Evolutionary conservation across 164 flowering plant genomes (phyloP), one percentile per base, ranked within the genome.

Genomic region (Sextonia rubra): DNA sequence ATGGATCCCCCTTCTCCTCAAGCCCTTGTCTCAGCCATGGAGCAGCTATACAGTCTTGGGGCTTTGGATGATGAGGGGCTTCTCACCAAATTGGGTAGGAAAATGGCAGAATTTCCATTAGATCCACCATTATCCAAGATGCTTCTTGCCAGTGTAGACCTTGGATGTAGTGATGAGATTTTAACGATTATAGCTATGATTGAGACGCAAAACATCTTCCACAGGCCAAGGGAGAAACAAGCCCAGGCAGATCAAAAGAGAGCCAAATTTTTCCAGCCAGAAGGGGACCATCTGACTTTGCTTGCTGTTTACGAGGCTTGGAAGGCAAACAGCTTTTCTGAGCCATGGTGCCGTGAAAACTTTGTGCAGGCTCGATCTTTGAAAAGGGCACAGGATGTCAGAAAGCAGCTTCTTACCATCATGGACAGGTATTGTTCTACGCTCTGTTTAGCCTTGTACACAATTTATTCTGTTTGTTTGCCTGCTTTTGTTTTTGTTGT

Each of bases 1-100:
- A 91, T 93, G 97, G 98, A 93, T 72, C 91, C 97, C 7, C 98
- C 98, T 71, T 74, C 96, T 7, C 93, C 98, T 47, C 97, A 93
- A 76, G 98, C 98, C n/a, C 90, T 93, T 60, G 87, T 91, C 69
- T 90, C 97, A 81, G 97, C 98, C 66, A 89, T 93, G 94, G 94
- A 88, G 58, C 96, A 91, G 77, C 86, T 93, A 20, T 91, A 86
- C 77, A 90, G 93, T 86, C 79, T 94, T 12, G 98, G 98, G 55
- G 98, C 97, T 67, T 74, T 94, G 65, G 97, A 91, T 81, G 98
- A 92, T 64, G 98, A 94, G 71, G 97, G 98, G 30, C 91, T 91
- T 70, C 79, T 94, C 37, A 92, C 96, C 63, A 94, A 91, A 79
- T 76, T 92, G 83, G 98, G 98, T 12, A 79, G 97, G 77, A 91